These are phyloP conservation scores for Ramicandelaber brevisporus DNA, from an alignment of 192 early-diverging fungal species.

Conservation along the genomic window DNA sequence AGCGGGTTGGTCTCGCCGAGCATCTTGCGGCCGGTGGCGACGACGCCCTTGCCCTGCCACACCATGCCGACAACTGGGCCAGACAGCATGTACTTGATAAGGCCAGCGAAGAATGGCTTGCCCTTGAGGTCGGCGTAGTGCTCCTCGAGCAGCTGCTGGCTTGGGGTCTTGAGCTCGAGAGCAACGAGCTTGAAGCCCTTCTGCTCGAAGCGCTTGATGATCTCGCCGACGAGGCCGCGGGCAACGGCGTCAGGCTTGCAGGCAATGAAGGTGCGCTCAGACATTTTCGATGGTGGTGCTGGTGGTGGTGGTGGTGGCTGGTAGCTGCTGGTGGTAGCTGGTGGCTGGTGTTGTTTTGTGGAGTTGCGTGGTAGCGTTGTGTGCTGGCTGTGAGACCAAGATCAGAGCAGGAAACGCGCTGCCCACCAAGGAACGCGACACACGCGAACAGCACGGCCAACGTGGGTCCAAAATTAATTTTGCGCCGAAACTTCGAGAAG, in stretches of 20 bases:
- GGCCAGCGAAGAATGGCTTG: slow-evolving; percentile 70
- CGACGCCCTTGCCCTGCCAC: slow-evolving; percentile 67
- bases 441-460: too few species aligned
- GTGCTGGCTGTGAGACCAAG: too few species aligned
- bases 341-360: too few species aligned
- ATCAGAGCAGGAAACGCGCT: too few species aligned
- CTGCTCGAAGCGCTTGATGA: slow-evolving; percentile 65
- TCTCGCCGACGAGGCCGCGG: slow-evolving; percentile 63
- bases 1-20: slow-evolving; percentile 84
- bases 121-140: slow-evolving; percentile 68
- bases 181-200: slow-evolving; percentile 80
- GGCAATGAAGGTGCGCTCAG: slow-evolving; percentile 55
- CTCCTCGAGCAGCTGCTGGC: slow-evolving; percentile 38
- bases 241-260: slow-evolving; percentile 70
- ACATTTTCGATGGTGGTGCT: too few species aligned
- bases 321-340: too few species aligned
- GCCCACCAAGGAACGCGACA: too few species aligned
- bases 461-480: too few species aligned
- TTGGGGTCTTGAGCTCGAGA: slow-evolving; percentile 45
- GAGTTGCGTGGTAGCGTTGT: too few species aligned
- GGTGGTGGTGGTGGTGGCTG: too few species aligned
- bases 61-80: slow-evolving; percentile 94
- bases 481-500: too few species aligned
- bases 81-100: slow-evolving; percentile 79
- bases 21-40: slow-evolving; percentile 72